phyloP scores from a whole-genome alignment of 75 land plant species.

The Cryptomeria japonica region DNA sequence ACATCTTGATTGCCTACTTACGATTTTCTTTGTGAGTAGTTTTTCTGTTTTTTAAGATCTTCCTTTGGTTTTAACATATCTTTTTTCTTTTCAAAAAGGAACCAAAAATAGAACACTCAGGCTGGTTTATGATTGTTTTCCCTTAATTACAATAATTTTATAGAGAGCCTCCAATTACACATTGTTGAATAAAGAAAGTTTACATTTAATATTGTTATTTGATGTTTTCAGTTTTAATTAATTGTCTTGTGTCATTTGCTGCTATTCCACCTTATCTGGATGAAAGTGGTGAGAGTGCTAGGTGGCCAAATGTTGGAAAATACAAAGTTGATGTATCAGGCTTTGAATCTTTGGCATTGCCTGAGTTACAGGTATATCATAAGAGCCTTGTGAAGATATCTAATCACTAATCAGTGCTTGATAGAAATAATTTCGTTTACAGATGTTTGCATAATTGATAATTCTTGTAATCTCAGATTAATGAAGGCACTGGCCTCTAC shows the following conservation, averaged over 20 bases:
- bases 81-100: too few relatives aligned
- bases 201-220: not conserved
- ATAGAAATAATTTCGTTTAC: not conserved
- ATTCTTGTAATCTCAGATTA: constrained; percentile 34
- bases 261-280: constrained; percentile 6
- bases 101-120: too few relatives aligned
- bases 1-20: too few relatives aligned
- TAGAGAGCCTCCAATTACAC: not conserved
- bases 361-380: constrained; percentile 64
- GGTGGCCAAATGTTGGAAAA: constrained; percentile 77
- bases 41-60: too few relatives aligned
- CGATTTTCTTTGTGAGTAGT: too few relatives aligned
- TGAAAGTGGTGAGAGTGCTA: constrained; percentile 42
- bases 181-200: not conserved
- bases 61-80: too few relatives aligned
- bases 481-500: constrained; percentile 65
- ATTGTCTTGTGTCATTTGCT: not conserved
- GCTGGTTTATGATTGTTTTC: not conserved
- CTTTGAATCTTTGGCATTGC: constrained; percentile 79
- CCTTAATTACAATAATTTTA: not conserved
- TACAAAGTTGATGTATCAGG: constrained; percentile 79
- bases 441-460: not conserved
- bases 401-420: not conserved
- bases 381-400: not conserved
- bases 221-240: constrained; percentile 7